Evolutionary conservation across 2,329 filamentous ascomycete genomes (phyloP), one percentile per base, ranked within the genome.

Genomic region (Thermomyces lanuginosus): DNA sequence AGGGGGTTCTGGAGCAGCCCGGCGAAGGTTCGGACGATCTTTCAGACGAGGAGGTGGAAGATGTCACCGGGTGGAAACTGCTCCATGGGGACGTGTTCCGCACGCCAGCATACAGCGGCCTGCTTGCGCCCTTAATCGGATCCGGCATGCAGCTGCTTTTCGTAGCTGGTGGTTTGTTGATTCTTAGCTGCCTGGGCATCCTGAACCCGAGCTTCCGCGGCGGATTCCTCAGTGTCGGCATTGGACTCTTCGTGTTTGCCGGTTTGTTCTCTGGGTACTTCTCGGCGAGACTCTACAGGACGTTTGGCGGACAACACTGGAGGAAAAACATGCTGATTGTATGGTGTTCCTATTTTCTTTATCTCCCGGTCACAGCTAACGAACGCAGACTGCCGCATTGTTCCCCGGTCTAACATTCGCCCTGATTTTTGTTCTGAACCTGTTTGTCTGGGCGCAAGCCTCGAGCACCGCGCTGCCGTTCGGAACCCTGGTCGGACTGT

Each of bases 391-490:
- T 3, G 79, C 78, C 0, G 58, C 75, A 6, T 63, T 91, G 3
- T 79, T 91, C 45, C 82, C 82, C 0, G 81, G 81, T 1, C 62
- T 89, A 4, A 56, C 79, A 1, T 91, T 91, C 45, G 60, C 64
- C 6, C 63, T 78, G 16, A 58, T 84, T 18, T 82, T 91, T 53
- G 64, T 86, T 26, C 64, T 91, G 32, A 91, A 92, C 48, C 62
- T 91, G 6, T 91, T 91, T 46, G 79, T 89, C 32, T 92, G 82
- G 82, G 75, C 80, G 1, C 80, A 91, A 52, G 79, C 81, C 0
- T 89, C 79, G 7, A 84, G 77, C 49, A 91, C 81, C 1, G 82
- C 82, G 1, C 74, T 92, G 17, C 82, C 82, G 0, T 84, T 92
- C 40, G 68, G 75, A 17, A 89, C 80, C 0, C 61, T 92, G 3